Evolutionary conservation across 2,329 filamentous ascomycete genomes (phyloP).

Genomic region (Venturia asperata): DNA sequence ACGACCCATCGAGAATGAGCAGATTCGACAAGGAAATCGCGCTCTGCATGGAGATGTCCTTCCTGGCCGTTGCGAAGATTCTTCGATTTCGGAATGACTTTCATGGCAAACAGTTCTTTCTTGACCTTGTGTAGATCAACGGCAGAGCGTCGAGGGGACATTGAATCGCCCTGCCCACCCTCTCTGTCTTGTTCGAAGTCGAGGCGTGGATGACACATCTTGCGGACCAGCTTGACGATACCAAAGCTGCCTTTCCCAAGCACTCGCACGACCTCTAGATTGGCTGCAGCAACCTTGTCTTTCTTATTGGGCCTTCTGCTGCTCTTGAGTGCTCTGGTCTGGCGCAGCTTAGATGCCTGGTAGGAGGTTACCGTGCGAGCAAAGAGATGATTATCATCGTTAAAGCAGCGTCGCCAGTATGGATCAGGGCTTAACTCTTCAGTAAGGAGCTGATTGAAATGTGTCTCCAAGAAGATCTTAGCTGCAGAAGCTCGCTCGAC

Average conservation of each 20-base stretch:
- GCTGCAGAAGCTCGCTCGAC: slow-evolving; percentile 73
- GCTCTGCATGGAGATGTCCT: slow-evolving; percentile 81
- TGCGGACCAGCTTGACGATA: slow-evolving; percentile 76
- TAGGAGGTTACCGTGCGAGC: slow-evolving; percentile 43
- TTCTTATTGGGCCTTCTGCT: slow-evolving; percentile 45
- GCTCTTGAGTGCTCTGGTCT: slow-evolving; percentile 62
- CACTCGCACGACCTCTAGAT: slow-evolving; percentile 75
- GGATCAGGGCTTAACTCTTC: slow-evolving; percentile 50
- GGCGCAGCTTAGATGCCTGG: slow-evolving; percentile 69
- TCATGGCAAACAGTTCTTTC: slow-evolving; percentile 79
- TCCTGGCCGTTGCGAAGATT: slow-evolving; percentile 91
- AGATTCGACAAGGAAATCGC: slow-evolving; percentile 84
- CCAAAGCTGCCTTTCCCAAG: slow-evolving; percentile 94
- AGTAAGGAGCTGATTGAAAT: slow-evolving; percentile 63
- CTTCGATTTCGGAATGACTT: slow-evolving; percentile 86
- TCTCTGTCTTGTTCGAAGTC: slow-evolving; percentile 24
- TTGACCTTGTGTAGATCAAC: slow-evolving; percentile 18
- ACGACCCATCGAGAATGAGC: slow-evolving; percentile 86
- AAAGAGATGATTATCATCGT: slow-evolving; percentile 48
- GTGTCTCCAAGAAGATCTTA: slow-evolving; percentile 79
- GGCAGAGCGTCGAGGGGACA: slow-evolving; percentile 4
- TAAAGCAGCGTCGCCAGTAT: slow-evolving; percentile 55
- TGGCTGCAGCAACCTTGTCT: slow-evolving; percentile 49
- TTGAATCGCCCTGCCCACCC: neutral
- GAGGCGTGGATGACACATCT: slow-evolving; percentile 39